Evolutionary conservation across 1,284 basidiomycete genomes (phyloP).

Genomic region (Austroboletus niveus): DNA sequence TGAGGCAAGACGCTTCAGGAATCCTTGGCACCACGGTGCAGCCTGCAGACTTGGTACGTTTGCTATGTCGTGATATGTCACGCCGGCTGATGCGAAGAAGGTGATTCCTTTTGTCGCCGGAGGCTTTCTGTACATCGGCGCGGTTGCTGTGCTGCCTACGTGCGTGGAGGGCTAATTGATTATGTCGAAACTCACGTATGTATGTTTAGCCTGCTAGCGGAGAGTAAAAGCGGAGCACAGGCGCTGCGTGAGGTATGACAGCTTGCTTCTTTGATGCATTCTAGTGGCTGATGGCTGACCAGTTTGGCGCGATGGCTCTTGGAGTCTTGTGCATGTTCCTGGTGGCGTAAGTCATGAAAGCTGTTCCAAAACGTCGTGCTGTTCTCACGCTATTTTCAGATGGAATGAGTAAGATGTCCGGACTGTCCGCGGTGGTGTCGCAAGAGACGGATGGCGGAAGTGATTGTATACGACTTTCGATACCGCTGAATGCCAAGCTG

Average conservation of each 20-base stretch:
- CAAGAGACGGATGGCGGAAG: not conserved
- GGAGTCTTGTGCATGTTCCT: conserved; percentile 87
- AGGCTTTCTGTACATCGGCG: conserved; percentile 91
- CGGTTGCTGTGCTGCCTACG: conserved; percentile 87
- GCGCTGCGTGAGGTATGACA: conserved; percentile 76
- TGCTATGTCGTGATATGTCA: conserved; percentile 7
- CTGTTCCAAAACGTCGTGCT: conserved; percentile 12
- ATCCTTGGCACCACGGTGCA: conserved; percentile 79
- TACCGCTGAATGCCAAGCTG: not conserved
- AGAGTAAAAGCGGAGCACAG: conserved; percentile 83
- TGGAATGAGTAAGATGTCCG: conserved; percentile 74
- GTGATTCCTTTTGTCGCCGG: conserved; percentile 90
- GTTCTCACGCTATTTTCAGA: conserved; percentile 38
- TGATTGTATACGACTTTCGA: conserved; percentile 10
- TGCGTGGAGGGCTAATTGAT: conserved; percentile 40
- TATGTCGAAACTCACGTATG: conserved; percentile 9
- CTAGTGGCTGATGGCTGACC: conserved; percentile 20
- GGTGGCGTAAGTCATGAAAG: conserved; percentile 71
- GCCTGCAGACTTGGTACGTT: conserved; percentile 71
- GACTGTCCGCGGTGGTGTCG: conserved; percentile 5
- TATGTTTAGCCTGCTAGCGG: conserved; percentile 65
- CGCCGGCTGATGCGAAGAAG: conserved; percentile 36
- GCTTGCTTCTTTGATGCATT: conserved; percentile 8
- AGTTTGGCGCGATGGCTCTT: conserved; percentile 88
- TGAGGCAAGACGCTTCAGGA: conserved; percentile 70